Evolutionary conservation across 1,284 basidiomycete species (phyloP), one percentile per base, ranked within the genome.

Genomic region (Ganoderma leucocontextum): DNA sequence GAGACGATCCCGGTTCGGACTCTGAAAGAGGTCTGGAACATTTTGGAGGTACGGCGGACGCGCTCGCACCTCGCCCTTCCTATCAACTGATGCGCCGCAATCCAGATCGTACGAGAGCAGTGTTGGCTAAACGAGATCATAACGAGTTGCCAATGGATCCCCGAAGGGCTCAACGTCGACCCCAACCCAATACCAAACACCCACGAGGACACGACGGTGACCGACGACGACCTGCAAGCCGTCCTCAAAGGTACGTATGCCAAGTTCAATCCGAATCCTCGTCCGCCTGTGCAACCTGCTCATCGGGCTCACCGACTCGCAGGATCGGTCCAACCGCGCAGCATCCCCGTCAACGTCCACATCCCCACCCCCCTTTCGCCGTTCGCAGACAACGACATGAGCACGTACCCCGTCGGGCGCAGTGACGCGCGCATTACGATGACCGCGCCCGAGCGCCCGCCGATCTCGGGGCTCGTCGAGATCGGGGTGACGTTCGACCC

Each of bases 71-170:
- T 13, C 22, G n/a, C 35, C 8, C 29, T 13, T 12, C 15, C 10
- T 8, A 39, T 38, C 49, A 22, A n/a, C 47, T n/a, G n/a, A 41
- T 1, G 33, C 29, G 0, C 25, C 38, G 22, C 39, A 9, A 41
- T 36, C 2, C 64, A 93, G 91, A 86, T 94, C 73, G 90, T 93
- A 2, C 85, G 85, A 68, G 92, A 93, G 69, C 92, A 94, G 78
- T 91, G 90, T 73, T 94, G 92, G 92, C 76, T 94, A 19, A 94
- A 94, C 75, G 90, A 90, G 73, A 84, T 84, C 22, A 77, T 94
- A 29, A 74, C 81, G 9, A 83, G 84, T 55, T 86, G 86, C 49
- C 78, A 85, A 13, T 94, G 92, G 92, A 77, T 79, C 19, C 82
- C 87, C 8, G 91, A 90, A 72, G 83, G 81, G 12, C 71, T 82